Conservation (phyloP, 73 alveolate genomes). For the Paramecium pentaurelia region DNA sequence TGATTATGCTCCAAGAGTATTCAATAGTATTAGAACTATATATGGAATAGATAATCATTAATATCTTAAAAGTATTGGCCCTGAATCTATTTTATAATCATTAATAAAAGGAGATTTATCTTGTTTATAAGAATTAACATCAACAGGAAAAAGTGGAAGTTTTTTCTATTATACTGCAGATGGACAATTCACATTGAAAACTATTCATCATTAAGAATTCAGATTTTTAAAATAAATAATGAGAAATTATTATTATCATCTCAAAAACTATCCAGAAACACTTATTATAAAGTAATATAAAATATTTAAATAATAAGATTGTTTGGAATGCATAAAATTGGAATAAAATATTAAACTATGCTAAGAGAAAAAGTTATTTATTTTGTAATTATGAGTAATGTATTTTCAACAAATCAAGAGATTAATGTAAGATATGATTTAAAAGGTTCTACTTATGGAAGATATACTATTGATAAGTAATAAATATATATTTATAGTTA, state of each 20-base stretch:
- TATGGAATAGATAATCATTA: conserved; percentile 66
- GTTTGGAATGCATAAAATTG: conserved; percentile 61
- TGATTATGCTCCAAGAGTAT: conserved; percentile 87
- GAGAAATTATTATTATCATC: conserved; percentile 78
- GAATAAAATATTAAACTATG: not conserved
- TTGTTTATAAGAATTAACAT: conserved; percentile 63
- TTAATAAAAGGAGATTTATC: conserved; percentile 62
- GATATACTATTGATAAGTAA: conserved; percentile 62
- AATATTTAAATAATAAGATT: not conserved
- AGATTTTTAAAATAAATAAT: conserved; percentile 82
- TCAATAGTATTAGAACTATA: conserved; percentile 78
- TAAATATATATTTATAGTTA: not conserved
- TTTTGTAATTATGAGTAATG: conserved; percentile 79
- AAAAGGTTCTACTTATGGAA: conserved; percentile 80
- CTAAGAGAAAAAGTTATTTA: conserved; percentile 48
- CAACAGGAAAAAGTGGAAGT: conserved; percentile 96
- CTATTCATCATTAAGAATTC: conserved; percentile 87
- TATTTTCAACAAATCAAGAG: conserved; percentile 68
- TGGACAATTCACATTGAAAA: conserved; percentile 92
- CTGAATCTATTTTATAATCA: conserved; percentile 64
- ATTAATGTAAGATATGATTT: conserved; percentile 80
- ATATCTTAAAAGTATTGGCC: conserved; percentile 77
- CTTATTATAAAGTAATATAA: conserved; percentile 65
- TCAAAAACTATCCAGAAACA: conserved; percentile 83
- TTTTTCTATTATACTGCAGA: conserved; percentile 98